A percentile compares a stretch with the other conserved stretches of the same genome.
phyloP scores from a whole-genome alignment of 2,329 filamentous ascomycete genomes.

The Orbilia quercus region DNA sequence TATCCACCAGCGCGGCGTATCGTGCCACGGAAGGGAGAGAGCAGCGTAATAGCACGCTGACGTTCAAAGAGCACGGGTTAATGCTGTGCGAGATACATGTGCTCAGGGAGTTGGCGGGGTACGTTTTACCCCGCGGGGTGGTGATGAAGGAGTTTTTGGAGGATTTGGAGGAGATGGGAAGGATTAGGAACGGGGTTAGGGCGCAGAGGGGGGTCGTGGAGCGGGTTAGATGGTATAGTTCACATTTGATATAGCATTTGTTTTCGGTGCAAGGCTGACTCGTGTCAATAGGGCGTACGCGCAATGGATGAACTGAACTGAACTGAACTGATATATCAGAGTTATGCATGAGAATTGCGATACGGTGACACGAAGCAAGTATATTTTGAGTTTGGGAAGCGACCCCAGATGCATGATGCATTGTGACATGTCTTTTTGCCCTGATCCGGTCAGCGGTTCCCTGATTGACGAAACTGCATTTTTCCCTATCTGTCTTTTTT shows the following conservation, averaged over 20 bases:
- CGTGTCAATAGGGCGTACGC: conserved; percentile 45
- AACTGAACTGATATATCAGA: too few relatives aligned
- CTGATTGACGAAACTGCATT: conserved; percentile 4
- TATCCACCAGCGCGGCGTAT: conserved; percentile 64
- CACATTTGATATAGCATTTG: neutral
- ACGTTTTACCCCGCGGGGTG: conserved; percentile 74
- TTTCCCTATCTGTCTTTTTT: conserved; percentile 1
- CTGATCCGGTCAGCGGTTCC: conserved; percentile 4
- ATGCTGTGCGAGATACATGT: conserved; percentile 90
- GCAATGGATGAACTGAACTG: conserved; percentile 50
- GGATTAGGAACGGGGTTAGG: conserved; percentile 79
- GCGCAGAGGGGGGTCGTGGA: conserved; percentile 82
- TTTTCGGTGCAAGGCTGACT: neutral
- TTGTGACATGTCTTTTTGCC: neutral
- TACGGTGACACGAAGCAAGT: neutral
- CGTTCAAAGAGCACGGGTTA: conserved; percentile 91
- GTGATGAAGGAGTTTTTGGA: conserved; percentile 87
- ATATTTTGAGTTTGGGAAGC: neutral
- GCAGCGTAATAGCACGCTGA: conserved; percentile 69
- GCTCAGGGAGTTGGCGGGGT: conserved; percentile 75
- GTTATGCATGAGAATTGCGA: neutral
- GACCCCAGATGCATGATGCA: neutral
- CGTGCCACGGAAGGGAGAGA: conserved; percentile 63
- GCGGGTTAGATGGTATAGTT: conserved; percentile 83
- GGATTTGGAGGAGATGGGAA: conserved; percentile 85